These are phyloP conservation scores for Starmerella stigmatis DNA, from an alignment of 805 yeast genomes.

Conservation along the genomic window DNA sequence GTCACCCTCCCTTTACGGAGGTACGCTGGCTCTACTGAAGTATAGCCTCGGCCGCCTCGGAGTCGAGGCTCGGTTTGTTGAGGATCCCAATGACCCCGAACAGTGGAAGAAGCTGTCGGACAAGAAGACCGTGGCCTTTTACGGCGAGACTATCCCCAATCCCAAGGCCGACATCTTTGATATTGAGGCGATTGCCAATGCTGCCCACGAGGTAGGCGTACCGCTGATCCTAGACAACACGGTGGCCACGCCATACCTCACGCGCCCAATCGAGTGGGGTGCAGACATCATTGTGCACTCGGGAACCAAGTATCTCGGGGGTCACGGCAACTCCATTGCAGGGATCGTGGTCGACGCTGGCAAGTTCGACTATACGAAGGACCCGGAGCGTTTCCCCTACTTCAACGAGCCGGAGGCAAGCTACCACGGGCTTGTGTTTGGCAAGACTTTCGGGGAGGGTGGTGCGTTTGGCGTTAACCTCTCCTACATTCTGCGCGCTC, in stretches of 20 bases:
- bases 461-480: constrained; percentile 13
- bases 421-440: constrained; percentile 77
- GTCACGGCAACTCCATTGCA: constrained; percentile 85
- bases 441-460: constrained; percentile 48
- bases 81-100: constrained; percentile 58
- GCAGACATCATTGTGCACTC: constrained; percentile 89
- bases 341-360: constrained; percentile 84
- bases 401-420: constrained; percentile 85
- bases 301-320: constrained; percentile 87
- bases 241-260: constrained; percentile 87
- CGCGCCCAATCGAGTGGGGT: constrained; percentile 69
- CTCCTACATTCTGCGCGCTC: constrained; percentile 23
- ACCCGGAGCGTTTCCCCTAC: constrained; percentile 84
- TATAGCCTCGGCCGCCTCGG: constrained; percentile 85
- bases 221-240: constrained; percentile 68
- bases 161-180: constrained; percentile 65
- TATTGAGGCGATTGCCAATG: constrained; percentile 49
- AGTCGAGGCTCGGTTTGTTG: constrained; percentile 71
- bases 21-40: constrained; percentile 91
- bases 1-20: constrained; percentile 83
- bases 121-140: constrained; percentile 78
- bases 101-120: constrained; percentile 67
- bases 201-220: constrained; percentile 74
- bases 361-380: constrained; percentile 79
- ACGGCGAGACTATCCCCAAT: constrained; percentile 70